Evolutionary conservation across 2,329 filamentous ascomycete species (phyloP), one percentile per base, ranked within the genome.

Genomic region (Xylaria sp.): DNA sequence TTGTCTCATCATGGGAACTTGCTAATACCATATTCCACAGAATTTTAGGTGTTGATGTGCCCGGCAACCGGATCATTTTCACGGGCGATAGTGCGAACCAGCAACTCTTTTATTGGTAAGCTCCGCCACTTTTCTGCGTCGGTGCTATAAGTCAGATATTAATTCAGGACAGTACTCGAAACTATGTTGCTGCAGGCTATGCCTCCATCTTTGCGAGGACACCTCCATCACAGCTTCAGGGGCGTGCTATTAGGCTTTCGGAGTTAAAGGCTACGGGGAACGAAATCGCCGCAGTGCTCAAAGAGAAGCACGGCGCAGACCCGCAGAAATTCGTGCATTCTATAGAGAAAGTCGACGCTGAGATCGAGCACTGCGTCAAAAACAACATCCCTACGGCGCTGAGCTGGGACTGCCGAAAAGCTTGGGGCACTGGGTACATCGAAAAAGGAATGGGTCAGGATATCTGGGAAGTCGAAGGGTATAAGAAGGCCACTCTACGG

Each of bases 171-270:
- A 77, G 76, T 36, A 75, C 75, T 1, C 70, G 75, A n/a, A 63
- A 72, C 14, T 77, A 76, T 17, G 76, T 78, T 0, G 75, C 75
- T 3, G 72, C 71, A 9, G 76, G 73, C 0, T 77, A 78, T 39
- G 73, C 71, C 4, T 74, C 73, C 2, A 74, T 78, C 34, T 78
- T 78, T n/a, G 67, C 75, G 0, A 59, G 19, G 1, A 77, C 70
- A 0, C 73, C 75, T 5, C 65, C 73, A 1, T 48, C 69, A 1
- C 54, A 75, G 45, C 66, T 78, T 0, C 55, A 68, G 3, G 73
- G 71, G 12, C 67, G 76, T 7, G 64, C 54, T 6, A 74, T 78
- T 27, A 68, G 71, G 2, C 24, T 77, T 39, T 72, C 70, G 0
- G 77, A 78, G 54, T 42, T 78, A 0, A 67, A 61, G 7, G 71